Evolutionary conservation across 306 rosid species (phyloP), one percentile per base, ranked within the genome.

Genomic region (Castanospermum australe): DNA sequence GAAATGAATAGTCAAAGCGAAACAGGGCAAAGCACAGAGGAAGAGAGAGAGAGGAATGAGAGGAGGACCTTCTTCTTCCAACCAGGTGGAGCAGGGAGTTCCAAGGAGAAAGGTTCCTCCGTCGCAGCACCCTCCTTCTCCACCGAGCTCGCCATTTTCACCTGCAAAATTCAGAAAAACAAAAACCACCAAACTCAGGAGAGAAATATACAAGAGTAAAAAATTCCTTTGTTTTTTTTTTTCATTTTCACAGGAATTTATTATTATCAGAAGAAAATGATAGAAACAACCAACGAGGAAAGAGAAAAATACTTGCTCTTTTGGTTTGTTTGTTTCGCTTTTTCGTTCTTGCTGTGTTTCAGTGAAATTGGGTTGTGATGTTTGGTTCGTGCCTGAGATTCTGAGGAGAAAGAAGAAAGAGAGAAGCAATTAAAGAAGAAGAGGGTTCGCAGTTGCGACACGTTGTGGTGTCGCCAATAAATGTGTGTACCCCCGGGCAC

Each of bases 71-170:
- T 91, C 87, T 95, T 95, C 72, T 83, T 83, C 99, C 99, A 95
- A 81, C 97, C 98, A 85, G 93, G 76, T 66, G 99, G 99, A 84
- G 99, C 99, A 55, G 98, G 98, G 4, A 95, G 90, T 80, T 95
- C 99, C 45, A 95, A 12, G 69, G 98, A 92, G 71, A 95, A 80
- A 82, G 89, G 71, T 77, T 92, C 99, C 48, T 93, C 94, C 41
- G n/a, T n/a, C n/a, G 64, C 85, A 51, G 69, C 85, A 71, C 54
- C 52, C 81, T 87, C 92, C 78, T 86, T 88, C 83, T 90, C 92
- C 83, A 87, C 93, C 82, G 94, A 84, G 73, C 82, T 90, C 85
- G 96, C 90, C 99, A 95, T 91, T 86, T 72, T 81, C 84, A 85
- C 96, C 98, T 89, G 56, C 78, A 62, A 79, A 90, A 74, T 83